Conservation (phyloP, 495 filamentous ascomycete genomes). For the Hypomontagnella monticulosa region DNA sequence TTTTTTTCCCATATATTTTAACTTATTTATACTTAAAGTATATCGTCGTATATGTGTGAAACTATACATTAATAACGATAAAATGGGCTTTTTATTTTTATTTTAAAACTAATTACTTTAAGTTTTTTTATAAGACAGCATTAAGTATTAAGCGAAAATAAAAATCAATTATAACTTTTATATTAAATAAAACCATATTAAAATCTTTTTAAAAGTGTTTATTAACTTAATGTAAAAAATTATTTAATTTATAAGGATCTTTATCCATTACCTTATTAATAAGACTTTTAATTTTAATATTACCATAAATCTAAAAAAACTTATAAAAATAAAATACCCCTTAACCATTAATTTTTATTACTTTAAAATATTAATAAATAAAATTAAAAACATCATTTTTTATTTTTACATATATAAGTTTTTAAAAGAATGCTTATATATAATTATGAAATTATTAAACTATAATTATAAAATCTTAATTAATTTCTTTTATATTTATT, state of each 20-base stretch:
- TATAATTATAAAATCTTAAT: background rate
- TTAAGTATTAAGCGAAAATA: background rate
- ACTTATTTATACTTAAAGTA: background rate
- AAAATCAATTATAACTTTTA: background rate
- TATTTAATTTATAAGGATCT: background rate
- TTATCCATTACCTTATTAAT: background rate
- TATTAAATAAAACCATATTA: background rate
- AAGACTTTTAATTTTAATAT: background rate
- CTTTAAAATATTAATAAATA: background rate
- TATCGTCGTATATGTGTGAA: background rate
- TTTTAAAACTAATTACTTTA: background rate
- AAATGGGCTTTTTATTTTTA: background rate
- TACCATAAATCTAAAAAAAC: background rate
- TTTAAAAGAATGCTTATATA: background rate
- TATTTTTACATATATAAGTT: background rate
- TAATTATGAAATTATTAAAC: background rate
- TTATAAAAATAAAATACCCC: background rate
- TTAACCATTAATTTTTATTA: background rate
- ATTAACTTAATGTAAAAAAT: background rate
- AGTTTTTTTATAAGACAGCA: background rate
- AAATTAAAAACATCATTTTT: background rate
- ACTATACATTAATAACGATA: background rate
- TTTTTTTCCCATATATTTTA: background rate
- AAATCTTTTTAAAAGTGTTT: background rate
- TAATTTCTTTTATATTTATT: too few relatives aligned